Base-by-base conservation (phyloP, 2,329 filamentous ascomycete genomes). In the Cladosporium sp. region DNA sequence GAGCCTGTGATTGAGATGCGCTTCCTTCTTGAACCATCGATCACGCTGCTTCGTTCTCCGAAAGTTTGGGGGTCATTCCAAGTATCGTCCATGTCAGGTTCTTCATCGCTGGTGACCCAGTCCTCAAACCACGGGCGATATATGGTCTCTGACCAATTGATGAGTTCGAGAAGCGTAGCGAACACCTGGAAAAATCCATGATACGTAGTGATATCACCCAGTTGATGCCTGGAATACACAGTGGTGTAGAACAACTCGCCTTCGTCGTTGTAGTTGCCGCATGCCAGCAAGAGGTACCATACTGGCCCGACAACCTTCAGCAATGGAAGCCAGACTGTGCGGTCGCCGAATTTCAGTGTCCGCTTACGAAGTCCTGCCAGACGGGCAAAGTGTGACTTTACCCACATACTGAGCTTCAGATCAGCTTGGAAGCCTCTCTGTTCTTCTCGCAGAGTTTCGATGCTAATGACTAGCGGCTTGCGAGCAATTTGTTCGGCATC, bases 71-170 rank as follows among this genome's bases (percentile, higher is more conserved):
- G 10, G 8, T 46, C 40, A 23, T 23, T n/a, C 40, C 40, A 46
- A 21, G 40, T 21, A 46, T 29, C 52, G 2, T 33, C 26, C 28
- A 31, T 14, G 16, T 21, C 28, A 21, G 52, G 3, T 18, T 55
- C 18, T n/a, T 21, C 2, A 2, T 55, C 52, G 2, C 52, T 33
- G 18, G 52, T 31, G 1, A 57, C 55, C 55, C 55, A 57, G 2
- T 26, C 21, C 31, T 57, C 55, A 18, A 57, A 57, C 55, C 55
- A 57, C 12, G 55, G 55, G 21, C 55, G 55, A 7, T 57, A 57
- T 35, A 26, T n/a, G 16, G 55, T 57, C 31, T 57, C 55, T 7
- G 31, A 11, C 55, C 55, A 57, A 28, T 40, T 33, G 14, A 57
- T 40, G 12, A 57, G 55, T 23, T 35, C 55, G 23, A 37, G 55